phyloP scores from a whole-genome alignment of 495 filamentous ascomycete species.

The Penicillium pancosmium region DNA sequence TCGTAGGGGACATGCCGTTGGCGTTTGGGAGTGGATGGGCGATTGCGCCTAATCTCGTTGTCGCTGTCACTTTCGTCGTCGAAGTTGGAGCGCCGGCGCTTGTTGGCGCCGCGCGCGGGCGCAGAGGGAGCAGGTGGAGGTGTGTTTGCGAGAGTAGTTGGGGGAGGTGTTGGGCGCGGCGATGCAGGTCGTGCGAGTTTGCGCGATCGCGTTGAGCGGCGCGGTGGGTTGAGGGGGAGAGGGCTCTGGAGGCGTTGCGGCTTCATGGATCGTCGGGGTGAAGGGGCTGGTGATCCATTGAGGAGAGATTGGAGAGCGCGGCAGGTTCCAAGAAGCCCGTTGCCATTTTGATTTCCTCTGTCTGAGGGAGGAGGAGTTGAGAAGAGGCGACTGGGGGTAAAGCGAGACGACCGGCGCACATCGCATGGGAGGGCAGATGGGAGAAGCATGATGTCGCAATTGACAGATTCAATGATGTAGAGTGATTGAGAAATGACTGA shows the following conservation, averaged over 20 bases:
- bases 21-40: conserved; percentile 70
- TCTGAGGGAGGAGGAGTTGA: conserved; percentile 64
- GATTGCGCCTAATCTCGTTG: conserved; percentile 39
- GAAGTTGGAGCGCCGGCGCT: conserved; percentile 58
- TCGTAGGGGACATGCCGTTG: conserved; percentile 65
- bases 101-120: conserved; percentile 58
- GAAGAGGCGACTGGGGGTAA: conserved; percentile 63
- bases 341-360: conserved; percentile 51
- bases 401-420: conserved; percentile 54
- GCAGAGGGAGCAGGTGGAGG: conserved; percentile 41
- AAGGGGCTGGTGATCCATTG: conserved; percentile 42
- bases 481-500: conserved; percentile 4
- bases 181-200: conserved; percentile 32
- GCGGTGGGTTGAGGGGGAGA: conserved; percentile 51
- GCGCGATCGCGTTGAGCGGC: conserved; percentile 50
- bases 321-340: conserved; percentile 67
- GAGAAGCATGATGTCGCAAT: conserved; percentile 60
- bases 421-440: conserved; percentile 74
- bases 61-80: conserved; percentile 53
- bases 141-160: conserved; percentile 22
- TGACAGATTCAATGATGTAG: conserved; percentile 1
- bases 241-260: conserved; percentile 54
- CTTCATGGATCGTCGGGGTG: conserved; percentile 38
- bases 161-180: conserved; percentile 42
- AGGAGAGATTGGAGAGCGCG: conserved; percentile 73